Base-by-base conservation (phyloP, 768 basidiomycete genomes). In the Hydnomerulius pinastri region DNA sequence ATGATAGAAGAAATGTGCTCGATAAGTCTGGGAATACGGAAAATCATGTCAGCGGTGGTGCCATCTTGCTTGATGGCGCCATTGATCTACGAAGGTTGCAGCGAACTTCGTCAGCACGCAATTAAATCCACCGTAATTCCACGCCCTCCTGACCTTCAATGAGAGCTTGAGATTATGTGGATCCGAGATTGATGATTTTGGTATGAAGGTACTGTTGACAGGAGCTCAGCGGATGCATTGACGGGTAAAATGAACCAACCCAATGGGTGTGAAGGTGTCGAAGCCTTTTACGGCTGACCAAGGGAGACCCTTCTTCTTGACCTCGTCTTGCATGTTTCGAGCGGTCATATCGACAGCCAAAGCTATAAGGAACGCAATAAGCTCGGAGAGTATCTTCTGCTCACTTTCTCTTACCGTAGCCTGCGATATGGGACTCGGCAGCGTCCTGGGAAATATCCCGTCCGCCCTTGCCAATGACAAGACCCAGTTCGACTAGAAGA, bases 221-320 rank as follows among this genome's bases (percentile, higher is more conserved):
- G 27, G 27, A 23, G 5, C 46, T 64, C 21, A 58, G 44, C n/a
- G 24, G 6, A 4, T 29, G 25, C 3, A 38, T 29, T 4, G 29
- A 10, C 2, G 27, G 13, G 35, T 42, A 30, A 35, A 42, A 28
- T 17, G 45, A 48, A 59, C 69, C 35, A 62, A 91, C 92, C 93
- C 87, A 55, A 96, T 80, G 2, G 94, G 94, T 4, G 90, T 92
- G 72, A 95, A 98, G 0, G 93, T 95, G 67, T 99, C 96, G 58
- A 98, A 97, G 2, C 96, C 96, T 69, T 99, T 98, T 2, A 87
- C 91, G 10, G 94, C 80, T n/a, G 87, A 85, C 97, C 97, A 99
- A 1, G 97, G 97, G n/a, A 98, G 78, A 9, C 97, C 92, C 43
- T 84, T 86, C 62, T 87, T 90, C 74, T 96, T 96, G 42, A 91